Evolutionary conservation across 192 early-diverging fungal species (phyloP).

Genomic region (Dissophora ornata): DNA sequence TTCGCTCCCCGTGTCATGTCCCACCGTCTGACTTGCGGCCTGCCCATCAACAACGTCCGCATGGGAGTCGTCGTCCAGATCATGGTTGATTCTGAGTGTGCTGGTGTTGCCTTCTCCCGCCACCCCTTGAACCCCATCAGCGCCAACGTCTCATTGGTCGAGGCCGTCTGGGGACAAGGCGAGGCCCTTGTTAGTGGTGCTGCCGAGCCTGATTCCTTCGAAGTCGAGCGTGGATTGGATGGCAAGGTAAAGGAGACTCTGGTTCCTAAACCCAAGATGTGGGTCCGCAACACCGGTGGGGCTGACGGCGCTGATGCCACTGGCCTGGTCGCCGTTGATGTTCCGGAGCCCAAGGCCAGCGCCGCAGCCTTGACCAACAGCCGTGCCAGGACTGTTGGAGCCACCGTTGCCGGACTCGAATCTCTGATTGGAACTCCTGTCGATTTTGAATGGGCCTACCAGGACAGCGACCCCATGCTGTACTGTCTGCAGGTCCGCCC

Average conservation of each 20-base stretch:
- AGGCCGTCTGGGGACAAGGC: constrained; percentile 61
- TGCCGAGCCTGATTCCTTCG: constrained; percentile 61
- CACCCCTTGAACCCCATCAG: constrained; percentile 56
- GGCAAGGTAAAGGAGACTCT: constrained; percentile 50
- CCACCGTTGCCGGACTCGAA: constrained; percentile 34
- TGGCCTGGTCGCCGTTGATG: constrained; percentile 37
- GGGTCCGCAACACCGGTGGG: constrained; percentile 32
- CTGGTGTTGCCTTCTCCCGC: constrained; percentile 52
- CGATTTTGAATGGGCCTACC: constrained; percentile 53
- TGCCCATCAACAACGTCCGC: constrained; percentile 58
- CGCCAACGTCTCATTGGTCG: constrained; percentile 50
- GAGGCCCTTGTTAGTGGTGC: constrained; percentile 63
- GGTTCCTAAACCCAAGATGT: constrained; percentile 53
- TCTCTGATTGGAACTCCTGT: constrained; percentile 44
- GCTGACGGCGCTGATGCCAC: constrained; percentile 26
- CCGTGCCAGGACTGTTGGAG: constrained; percentile 37
- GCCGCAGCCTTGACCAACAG: constrained; percentile 35
- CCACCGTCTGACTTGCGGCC: constrained; percentile 55
- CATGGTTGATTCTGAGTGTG: constrained; percentile 60
- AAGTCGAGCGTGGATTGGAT: constrained; percentile 48
- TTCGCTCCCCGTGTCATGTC: constrained; percentile 65
- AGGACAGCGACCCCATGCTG: constrained; percentile 35
- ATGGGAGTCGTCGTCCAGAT: constrained; percentile 61
- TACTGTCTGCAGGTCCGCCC: constrained; percentile 52
- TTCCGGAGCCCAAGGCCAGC: constrained; percentile 41